Percentiles rank a stretch among this genome's conserved stretches.
Evolutionary conservation across 192 early-diverging fungal genomes (phyloP).

Genomic region (Allomyces macrogynus): DNA sequence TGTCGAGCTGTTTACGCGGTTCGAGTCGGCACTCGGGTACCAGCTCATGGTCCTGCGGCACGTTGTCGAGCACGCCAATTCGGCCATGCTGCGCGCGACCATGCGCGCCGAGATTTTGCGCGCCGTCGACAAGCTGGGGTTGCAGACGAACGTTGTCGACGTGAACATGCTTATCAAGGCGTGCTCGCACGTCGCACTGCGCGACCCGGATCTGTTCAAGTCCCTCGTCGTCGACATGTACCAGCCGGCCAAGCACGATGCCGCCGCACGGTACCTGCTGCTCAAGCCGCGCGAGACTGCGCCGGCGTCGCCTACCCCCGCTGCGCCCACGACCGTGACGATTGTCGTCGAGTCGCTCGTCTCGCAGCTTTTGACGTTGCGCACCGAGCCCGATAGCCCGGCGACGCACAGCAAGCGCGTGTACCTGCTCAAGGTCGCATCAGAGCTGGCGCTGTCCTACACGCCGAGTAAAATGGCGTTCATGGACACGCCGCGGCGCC

Average conservation of each 20-base stretch:
- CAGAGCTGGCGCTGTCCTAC: conserved; percentile 76
- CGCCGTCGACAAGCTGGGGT: conserved; percentile 2
- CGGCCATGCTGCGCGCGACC: conserved; percentile 28
- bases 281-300: conserved; percentile 24
- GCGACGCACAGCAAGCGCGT: conserved; percentile 32
- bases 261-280: conserved; percentile 32
- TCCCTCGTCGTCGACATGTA: conserved; percentile 38
- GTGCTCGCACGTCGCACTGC: conserved; percentile 30
- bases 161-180: conserved; percentile 9
- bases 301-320: conserved; percentile 14
- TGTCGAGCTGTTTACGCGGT: conserved; percentile 38
- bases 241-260: conserved; percentile 42
- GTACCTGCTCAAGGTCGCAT: conserved; percentile 67
- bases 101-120: conserved; percentile 58
- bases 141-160: conserved; percentile 14
- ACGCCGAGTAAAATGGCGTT: conserved; percentile 54
- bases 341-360: conserved; percentile 3
- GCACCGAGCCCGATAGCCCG: conserved; percentile 8
- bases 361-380: background rate
- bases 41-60: conserved; percentile 76
- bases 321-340: conserved; percentile 13
- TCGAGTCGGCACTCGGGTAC: conserved; percentile 61
- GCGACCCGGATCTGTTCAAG: conserved; percentile 47
- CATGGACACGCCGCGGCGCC: conserved; percentile 30
- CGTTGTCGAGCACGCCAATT: conserved; percentile 43